Conservation (phyloP, 2,329 filamentous ascomycete genomes). For the Penicillium paneum region DNA sequence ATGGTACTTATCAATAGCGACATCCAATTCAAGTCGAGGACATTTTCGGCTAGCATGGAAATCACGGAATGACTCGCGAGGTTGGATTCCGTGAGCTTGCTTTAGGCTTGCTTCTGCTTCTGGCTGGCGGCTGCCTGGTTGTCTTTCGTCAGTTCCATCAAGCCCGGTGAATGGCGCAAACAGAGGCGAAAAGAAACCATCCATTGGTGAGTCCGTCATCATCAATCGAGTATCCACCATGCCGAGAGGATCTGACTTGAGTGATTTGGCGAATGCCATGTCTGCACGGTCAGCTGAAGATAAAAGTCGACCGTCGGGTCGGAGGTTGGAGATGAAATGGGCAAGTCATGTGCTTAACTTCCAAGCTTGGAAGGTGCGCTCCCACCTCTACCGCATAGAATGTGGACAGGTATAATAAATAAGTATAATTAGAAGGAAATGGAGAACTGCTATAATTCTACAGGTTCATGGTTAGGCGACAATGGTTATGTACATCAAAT, state of each 20-base stretch:
- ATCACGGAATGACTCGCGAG: neutral
- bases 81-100: neutral
- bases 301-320: neutral
- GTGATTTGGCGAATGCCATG: constrained; percentile 12
- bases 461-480: constrained; percentile 32
- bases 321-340: neutral
- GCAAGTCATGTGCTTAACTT: neutral
- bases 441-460: constrained; percentile 43
- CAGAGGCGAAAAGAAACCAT: constrained; percentile 9
- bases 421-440: constrained; percentile 14
- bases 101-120: neutral
- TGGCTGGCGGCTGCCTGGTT: neutral
- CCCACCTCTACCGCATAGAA: constrained; percentile 8
- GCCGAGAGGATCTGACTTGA: constrained; percentile 18
- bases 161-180: constrained; percentile 12
- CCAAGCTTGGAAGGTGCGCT: constrained; percentile 14
- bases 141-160: constrained; percentile 2
- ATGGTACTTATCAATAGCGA: constrained; percentile 18
- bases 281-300: neutral
- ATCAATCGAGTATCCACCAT: constrained; percentile 18
- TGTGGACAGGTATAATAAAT: constrained; percentile 13
- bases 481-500: constrained; percentile 42
- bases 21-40: constrained; percentile 21
- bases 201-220: constrained; percentile 11
- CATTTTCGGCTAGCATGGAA: neutral